These are phyloP conservation scores for Populus nigra DNA, from an alignment of 345 rosid species.

Conservation along the genomic window DNA sequence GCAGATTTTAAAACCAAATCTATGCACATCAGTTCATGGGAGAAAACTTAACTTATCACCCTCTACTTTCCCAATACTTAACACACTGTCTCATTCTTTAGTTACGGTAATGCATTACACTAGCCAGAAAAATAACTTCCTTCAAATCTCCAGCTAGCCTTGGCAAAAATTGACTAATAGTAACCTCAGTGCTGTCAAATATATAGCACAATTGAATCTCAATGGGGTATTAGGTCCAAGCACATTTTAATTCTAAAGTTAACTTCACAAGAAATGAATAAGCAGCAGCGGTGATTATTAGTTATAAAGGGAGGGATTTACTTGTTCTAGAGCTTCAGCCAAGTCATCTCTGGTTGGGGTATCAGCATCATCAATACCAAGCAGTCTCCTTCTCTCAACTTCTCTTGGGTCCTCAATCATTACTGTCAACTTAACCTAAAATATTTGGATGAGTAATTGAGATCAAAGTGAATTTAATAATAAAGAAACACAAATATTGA, in stretches of 20 bases:
- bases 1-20: not conserved
- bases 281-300: not conserved
- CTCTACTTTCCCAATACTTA: not conserved
- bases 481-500: not conserved
- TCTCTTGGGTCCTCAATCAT: slow-evolving; percentile 95
- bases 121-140: not conserved
- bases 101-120: not conserved
- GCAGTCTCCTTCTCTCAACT: slow-evolving; percentile 73
- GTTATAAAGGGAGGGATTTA: slow-evolving; percentile 17
- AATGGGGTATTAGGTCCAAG: not conserved
- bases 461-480: not conserved
- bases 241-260: not conserved
- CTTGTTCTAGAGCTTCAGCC: slow-evolving; percentile 74
- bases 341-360: slow-evolving; percentile 82
- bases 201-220: not conserved
- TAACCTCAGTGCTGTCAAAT: not conserved
- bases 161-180: not conserved
- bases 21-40: not conserved
- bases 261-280: not conserved
- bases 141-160: not conserved
- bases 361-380: slow-evolving; percentile 78
- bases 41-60: not conserved
- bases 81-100: not conserved
- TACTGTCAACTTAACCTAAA: slow-evolving; percentile 71
- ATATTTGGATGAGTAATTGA: not conserved